Evolutionary conservation across 2,329 filamentous ascomycete species (phyloP), one percentile per base, ranked within the genome.

Genomic region (Apiospora aurea): DNA sequence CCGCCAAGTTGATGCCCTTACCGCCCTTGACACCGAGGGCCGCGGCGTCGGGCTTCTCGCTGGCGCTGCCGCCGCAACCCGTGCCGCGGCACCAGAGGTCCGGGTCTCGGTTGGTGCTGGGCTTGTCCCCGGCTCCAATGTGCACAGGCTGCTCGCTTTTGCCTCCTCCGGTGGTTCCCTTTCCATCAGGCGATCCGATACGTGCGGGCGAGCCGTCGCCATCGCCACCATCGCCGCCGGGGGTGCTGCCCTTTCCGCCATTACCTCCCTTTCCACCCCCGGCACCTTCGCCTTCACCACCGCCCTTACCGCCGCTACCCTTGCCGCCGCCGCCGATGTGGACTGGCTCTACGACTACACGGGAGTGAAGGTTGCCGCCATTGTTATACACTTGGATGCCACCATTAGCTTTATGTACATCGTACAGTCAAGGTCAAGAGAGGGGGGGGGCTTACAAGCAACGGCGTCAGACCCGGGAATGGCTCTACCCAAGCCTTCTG

Each of bases 111-210:
- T 47, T 47, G 18, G 41, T 43, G 46, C 11, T 16, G 13, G 49
- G 49, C 49, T 53, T 53, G 24, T 53, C 49, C 49, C 49, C 49
- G 24, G 49, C 49, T 53, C 49, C 49, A 6, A 53, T 53, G 49
- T 53, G 49, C 24, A 53, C 49, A 11, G 49, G 49, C 49, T 53
- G 13, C 8, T 53, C 49, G 5, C 49, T 13, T 11, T 14, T 29
- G 49, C 49, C 49, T 53, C 49, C 49, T 13, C 11, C 24, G 11
- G 24, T 5, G 24, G 49, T 21, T 1, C 46, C 46, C 18, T 47
- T 47, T 6, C 46, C n/a, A 53, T 53, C 49, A 11, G 24, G n/a
- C n/a, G 47, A 29, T 5, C 49, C 49, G 24, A 53, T 53, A 16
- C 24, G 49, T 2, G 49, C 49, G 49, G 49, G 49, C 24, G 49